These are phyloP conservation scores for Dothidotthia symphoricarpi DNA, from an alignment of 2,329 filamentous ascomycete species.

Conservation along the genomic window DNA sequence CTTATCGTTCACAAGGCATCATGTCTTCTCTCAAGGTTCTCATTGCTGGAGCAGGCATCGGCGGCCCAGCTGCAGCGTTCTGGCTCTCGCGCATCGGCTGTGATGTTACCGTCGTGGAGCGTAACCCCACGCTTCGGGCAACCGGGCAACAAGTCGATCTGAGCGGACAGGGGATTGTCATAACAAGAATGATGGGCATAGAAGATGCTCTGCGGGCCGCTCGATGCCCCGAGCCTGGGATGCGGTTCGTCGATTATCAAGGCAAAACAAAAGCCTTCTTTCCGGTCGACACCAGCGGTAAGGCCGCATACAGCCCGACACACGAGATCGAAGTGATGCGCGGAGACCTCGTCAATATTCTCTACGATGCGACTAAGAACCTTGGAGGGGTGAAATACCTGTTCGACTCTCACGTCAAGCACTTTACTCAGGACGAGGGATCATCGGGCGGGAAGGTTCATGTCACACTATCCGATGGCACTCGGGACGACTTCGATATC, in stretches of 20 bases:
- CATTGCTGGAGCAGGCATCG: neutral
- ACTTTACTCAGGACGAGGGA: neutral
- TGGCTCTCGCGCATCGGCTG: neutral
- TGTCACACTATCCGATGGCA: neutral
- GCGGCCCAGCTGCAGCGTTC: neutral
- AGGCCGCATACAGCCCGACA: neutral
- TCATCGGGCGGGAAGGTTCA: neutral
- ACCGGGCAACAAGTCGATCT: neutral
- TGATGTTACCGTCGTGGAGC: neutral
- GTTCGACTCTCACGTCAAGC: neutral
- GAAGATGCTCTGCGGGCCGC: neutral
- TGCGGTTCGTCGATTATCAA: neutral
- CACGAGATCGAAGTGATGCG: neutral
- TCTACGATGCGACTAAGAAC: neutral
- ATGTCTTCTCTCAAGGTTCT: neutral
- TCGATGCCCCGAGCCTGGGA: neutral
- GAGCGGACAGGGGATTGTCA: neutral
- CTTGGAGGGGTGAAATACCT: neutral
- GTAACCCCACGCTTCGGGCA: neutral
- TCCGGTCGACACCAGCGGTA: neutral
- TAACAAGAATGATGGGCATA: neutral
- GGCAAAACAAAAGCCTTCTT: neutral
- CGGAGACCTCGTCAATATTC: neutral
- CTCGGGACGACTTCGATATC: neutral
- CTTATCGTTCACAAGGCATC: neutral